Percentiles rank a stretch among this genome's conserved stretches.
Conservation (phyloP, 192 early-diverging fungal genomes). For the Dimargaris verticillata region DNA sequence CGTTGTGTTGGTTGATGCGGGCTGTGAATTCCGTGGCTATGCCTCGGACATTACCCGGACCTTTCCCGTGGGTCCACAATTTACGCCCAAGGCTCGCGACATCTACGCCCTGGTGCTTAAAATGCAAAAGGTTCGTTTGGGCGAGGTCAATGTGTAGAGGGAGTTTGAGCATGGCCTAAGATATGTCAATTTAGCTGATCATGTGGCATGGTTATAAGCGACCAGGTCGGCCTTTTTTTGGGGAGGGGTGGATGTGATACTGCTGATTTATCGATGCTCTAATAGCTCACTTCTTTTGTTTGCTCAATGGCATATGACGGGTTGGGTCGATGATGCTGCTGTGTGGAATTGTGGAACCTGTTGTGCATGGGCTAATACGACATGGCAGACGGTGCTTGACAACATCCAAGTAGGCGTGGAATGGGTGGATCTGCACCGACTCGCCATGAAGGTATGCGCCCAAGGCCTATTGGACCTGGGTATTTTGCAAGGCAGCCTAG, state of each 20-base stretch:
- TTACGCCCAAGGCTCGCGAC: conserved; percentile 43
- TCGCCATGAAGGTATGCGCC: conserved; percentile 43
- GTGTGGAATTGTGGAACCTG: too few species aligned
- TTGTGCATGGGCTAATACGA: too few species aligned
- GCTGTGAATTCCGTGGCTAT: conserved; percentile 62
- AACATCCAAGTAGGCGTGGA: conserved; percentile 51
- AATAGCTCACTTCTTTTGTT: too few species aligned
- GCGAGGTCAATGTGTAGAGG: too few species aligned
- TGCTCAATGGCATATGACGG: too few species aligned
- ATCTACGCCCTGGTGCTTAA: conserved; percentile 72
- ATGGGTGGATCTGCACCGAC: conserved; percentile 71
- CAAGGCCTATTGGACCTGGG: conserved; percentile 53
- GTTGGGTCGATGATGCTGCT: too few species aligned
- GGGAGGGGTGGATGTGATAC: too few species aligned
- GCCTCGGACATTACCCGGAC: conserved; percentile 81
- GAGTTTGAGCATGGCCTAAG: too few species aligned
- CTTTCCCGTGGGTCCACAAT: conserved; percentile 64
- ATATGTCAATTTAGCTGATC: too few species aligned
- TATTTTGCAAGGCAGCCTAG: conserved; percentile 46
- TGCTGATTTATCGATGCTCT: too few species aligned
- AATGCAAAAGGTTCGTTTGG: conserved; percentile 42
- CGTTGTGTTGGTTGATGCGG: conserved; percentile 74
- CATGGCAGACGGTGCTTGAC: conserved; percentile 40
- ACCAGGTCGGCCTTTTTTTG: too few species aligned
- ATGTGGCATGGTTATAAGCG: too few species aligned